Conservation (phyloP, 1,139 yeast species). For the Nakaseomyces uthaithaninus region DNA sequence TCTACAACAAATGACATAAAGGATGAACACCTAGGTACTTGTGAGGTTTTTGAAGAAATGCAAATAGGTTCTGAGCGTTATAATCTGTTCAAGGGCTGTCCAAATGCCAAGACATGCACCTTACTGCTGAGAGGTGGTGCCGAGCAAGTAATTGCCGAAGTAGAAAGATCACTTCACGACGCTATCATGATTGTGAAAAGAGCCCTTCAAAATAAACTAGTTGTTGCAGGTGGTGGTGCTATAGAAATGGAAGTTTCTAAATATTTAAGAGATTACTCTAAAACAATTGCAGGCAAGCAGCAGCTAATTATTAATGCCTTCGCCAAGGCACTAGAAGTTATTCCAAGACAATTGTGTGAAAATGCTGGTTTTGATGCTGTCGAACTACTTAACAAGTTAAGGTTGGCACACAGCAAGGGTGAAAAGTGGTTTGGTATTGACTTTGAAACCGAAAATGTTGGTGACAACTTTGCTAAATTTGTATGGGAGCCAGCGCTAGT, state of each 20-base stretch:
- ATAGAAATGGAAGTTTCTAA: constrained; percentile 95
- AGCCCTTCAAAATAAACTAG: constrained; percentile 74
- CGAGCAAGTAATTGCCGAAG: constrained; percentile 97
- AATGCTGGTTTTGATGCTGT: constrained; percentile 97
- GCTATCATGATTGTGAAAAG: constrained; percentile 98
- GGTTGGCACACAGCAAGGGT: constrained; percentile 92
- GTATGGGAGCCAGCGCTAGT: constrained; percentile 98
- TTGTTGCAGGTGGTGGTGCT: constrained; percentile 99
- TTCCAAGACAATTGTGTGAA: constrained; percentile 95
- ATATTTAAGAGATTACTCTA: constrained; percentile 77
- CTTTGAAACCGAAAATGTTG: constrained; percentile 73
- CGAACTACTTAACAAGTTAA: constrained; percentile 77
- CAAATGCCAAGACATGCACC: constrained; percentile 89
- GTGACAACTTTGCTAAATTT: constrained; percentile 75
- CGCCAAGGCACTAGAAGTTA: constrained; percentile 90
- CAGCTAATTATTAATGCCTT: constrained; percentile 85
- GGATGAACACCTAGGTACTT: constrained; percentile 71
- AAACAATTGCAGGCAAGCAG: constrained; percentile 89
- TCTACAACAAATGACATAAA: constrained; percentile 79
- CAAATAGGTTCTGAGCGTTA: constrained; percentile 95
- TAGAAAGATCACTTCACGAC: constrained; percentile 93
- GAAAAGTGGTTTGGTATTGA: constrained; percentile 90
- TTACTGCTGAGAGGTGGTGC: constrained; percentile 94
- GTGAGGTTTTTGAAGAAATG: constrained; percentile 78
- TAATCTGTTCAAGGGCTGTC: constrained; percentile 87